Percentiles rank a stretch among this genome's conserved stretches.
Evolutionary conservation across 352 stramenopile genomes (phyloP).

Genomic region (Pseudoperonospora humuli): DNA sequence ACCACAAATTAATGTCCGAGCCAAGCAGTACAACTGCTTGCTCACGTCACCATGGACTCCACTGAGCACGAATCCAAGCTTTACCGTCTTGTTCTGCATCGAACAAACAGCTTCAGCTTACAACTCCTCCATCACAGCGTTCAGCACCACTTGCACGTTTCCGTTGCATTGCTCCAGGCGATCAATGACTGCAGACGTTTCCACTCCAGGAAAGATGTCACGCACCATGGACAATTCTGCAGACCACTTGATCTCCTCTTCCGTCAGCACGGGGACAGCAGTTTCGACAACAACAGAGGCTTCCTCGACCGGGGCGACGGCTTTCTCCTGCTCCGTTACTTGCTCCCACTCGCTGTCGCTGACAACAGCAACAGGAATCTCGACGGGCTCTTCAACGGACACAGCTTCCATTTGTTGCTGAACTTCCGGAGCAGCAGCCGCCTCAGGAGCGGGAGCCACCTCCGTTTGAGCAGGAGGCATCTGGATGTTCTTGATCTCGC

Average conservation of each 20-base stretch:
- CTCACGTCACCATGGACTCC: no score
- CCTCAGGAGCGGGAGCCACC: conserved; percentile 20
- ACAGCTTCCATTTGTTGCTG: conserved; percentile 25
- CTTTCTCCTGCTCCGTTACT: conserved; percentile 34
- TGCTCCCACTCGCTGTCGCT: conserved; percentile 73
- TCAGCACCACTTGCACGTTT: conserved; percentile 76
- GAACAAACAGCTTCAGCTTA: conserved; percentile 28
- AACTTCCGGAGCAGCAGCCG: background rate
- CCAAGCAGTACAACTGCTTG: no score
- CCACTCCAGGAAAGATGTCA: conserved; percentile 64
- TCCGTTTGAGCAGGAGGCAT: conserved; percentile 20
- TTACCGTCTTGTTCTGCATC: conserved; percentile 11
- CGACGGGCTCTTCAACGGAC: conserved; percentile 17
- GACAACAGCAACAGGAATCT: conserved; percentile 5
- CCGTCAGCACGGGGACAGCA: conserved; percentile 28
- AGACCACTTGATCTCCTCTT: conserved; percentile 77
- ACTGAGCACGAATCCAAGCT: conserved; percentile 13
- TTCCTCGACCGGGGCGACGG: conserved; percentile 22
- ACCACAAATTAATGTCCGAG: no score
- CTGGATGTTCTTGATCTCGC: conserved; percentile 59
- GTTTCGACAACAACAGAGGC: conserved; percentile 34
- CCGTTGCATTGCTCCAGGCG: conserved; percentile 73
- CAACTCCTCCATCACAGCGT: conserved; percentile 76
- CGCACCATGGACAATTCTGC: conserved; percentile 57
- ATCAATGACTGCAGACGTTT: conserved; percentile 40